Base-by-base conservation (phyloP, 2,329 filamentous ascomycete genomes). In the Coniochaeta sp. region DNA sequence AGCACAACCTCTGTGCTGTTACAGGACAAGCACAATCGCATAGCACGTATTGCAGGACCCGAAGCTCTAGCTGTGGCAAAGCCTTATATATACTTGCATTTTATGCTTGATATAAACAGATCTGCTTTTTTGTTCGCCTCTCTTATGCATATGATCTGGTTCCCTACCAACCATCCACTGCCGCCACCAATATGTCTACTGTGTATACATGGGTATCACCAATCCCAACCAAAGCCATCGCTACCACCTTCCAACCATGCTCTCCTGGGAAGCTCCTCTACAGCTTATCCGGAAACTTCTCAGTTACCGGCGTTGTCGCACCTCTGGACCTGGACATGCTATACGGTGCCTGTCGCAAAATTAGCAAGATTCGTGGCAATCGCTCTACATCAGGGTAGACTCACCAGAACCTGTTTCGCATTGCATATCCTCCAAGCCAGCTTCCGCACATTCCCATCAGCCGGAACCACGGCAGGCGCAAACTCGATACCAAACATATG, bases 401-500 rank as follows among this genome's bases (percentile, higher is more conserved):
- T 78, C 79, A 96, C 91, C 76, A 98, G 74, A 65, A 96, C 95
- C 75, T 93, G 91, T 79, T 97, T 97, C 38, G 95, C 95, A 72
- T 96, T 96, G 73, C 89, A 95, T 64, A 99, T 90, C 69, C 95
- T 84, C 93, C 93, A 97, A 6, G 93, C 92, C 64, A 99, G 78
- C 71, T 96, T 96, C 69, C 83, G 86, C 62, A 98, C 90, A 67
- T 88, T 96, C 6, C 95, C 91, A 76, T 99, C 95, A 0, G 93
- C 92, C 58, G 90, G 86, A 34, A 99, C 95, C 0, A 98, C 93
- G 52, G 91, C 91, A 0, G 93, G 89, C 1, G 95, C 91, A 70
- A 99, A 93, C 72, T 99, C 95, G 62, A 99, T 90, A 58, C 93
- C 95, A 72, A 99, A 96, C 92, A 97, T 97, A 72, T 96, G 90